Conservation (phyloP, 2,329 filamentous ascomycete species). For the Daldinia eschscholtzii region DNA sequence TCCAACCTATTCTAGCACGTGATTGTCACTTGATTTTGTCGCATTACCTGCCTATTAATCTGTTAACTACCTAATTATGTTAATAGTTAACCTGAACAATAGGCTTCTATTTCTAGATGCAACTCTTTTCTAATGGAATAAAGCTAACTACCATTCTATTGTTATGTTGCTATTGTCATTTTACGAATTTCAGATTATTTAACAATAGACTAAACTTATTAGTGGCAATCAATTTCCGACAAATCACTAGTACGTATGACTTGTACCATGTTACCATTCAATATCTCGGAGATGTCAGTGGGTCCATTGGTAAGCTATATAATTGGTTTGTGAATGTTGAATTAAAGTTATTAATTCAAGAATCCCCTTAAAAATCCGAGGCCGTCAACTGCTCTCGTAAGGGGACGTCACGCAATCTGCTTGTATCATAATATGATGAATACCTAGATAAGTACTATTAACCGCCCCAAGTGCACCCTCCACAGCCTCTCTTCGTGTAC, state of each 20-base stretch:
- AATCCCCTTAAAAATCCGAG: not conserved
- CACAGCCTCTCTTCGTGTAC: constrained; percentile 4
- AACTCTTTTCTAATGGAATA: not conserved
- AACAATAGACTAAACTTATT: not conserved
- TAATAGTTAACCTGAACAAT: not conserved
- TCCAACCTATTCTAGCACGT: not conserved
- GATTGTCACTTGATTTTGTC: not conserved
- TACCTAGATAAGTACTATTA: not conserved
- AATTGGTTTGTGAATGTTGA: not conserved
- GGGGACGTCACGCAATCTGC: not conserved
- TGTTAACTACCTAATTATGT: no score
- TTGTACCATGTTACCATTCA: not conserved
- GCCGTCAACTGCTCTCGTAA: not conserved
- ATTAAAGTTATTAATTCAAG: not conserved
- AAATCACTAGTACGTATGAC: not conserved
- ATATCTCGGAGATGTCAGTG: not conserved
- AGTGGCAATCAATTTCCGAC: not conserved
- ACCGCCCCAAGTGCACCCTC: not conserved
- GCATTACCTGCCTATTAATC: no score
- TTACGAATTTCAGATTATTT: not conserved
- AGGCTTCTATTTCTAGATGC: not conserved
- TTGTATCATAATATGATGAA: not conserved
- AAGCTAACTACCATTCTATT: not conserved
- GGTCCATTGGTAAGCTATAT: not conserved
- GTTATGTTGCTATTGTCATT: not conserved